Percentiles rank a stretch among this genome's conserved stretches.
Conservation (phyloP, 805 yeast species). For the Pichia cabralensis region DNA sequence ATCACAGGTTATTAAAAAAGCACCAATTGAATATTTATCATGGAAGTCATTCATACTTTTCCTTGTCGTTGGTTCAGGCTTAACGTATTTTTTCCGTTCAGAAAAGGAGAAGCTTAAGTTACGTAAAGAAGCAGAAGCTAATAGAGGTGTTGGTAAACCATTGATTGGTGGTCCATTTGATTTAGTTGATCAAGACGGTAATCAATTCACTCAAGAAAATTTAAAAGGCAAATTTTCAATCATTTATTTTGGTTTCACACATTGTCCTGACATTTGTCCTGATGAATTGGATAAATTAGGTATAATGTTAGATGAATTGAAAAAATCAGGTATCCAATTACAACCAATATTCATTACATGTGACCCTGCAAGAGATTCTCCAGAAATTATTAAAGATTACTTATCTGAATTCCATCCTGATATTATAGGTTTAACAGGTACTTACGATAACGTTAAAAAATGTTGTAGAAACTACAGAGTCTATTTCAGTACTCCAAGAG, state of each 20-base stretch:
- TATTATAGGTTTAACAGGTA: conserved; percentile 85
- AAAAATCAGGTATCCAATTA: conserved; percentile 45
- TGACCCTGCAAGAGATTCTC: conserved; percentile 92
- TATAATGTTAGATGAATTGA: conserved; percentile 52
- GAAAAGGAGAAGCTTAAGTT: conserved; percentile 70
- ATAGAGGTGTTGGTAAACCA: conserved; percentile 86
- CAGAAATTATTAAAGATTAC: conserved; percentile 75
- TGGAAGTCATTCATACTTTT: conserved; percentile 77
- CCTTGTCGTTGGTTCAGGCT: conserved; percentile 57
- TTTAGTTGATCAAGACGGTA: conserved; percentile 60
- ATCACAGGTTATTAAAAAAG: conserved; percentile 21
- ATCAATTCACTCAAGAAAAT: conserved; percentile 67
- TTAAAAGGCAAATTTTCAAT: conserved; percentile 71
- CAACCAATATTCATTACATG: conserved; percentile 93
- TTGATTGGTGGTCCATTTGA: conserved; percentile 85
- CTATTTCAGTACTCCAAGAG: conserved; percentile 93
- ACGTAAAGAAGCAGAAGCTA: conserved; percentile 73
- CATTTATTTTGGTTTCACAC: conserved; percentile 92
- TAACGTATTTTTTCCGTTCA: conserved; percentile 58
- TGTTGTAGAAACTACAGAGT: conserved; percentile 88
- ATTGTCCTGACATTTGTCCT: conserved; percentile 98
- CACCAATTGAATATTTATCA: conserved; percentile 60
- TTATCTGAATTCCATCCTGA: conserved; percentile 82
- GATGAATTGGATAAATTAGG: conserved; percentile 94
- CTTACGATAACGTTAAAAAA: conserved; percentile 73